Evolutionary conservation across 192 early-diverging fungal genomes (phyloP).

Genomic region (Podila verticillata): DNA sequence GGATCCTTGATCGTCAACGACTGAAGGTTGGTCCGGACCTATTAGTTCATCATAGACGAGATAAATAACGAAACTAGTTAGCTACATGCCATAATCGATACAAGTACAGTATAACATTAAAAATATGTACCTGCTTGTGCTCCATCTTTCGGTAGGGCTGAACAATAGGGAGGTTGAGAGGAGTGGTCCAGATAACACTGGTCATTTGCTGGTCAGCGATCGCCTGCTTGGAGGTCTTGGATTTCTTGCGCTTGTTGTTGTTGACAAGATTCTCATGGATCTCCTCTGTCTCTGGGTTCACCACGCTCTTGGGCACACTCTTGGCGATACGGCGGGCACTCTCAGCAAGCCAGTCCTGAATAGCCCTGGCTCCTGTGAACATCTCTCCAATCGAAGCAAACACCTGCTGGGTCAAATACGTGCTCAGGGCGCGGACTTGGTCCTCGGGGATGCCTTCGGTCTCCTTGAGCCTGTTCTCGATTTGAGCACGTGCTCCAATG

Average conservation of each 20-base stretch:
- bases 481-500: constrained; percentile 90
- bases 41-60: background rate
- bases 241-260: constrained; percentile 28
- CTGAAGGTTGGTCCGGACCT: constrained; percentile 79
- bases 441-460: constrained; percentile 73
- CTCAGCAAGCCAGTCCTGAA: constrained; percentile 95
- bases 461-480: constrained; percentile 86
- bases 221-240: constrained; percentile 54
- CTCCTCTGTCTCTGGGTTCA: constrained; percentile 54
- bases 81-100: background rate
- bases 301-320: constrained; percentile 69
- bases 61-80: background rate
- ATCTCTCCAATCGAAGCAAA: constrained; percentile 90
- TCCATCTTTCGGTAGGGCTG: constrained; percentile 92
- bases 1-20: constrained; percentile 78
- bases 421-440: constrained; percentile 67
- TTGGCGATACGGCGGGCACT: constrained; percentile 84
- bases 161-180: constrained; percentile 91
- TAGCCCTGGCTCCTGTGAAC: constrained; percentile 87
- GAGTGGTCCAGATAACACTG: constrained; percentile 96
- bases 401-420: constrained; percentile 83
- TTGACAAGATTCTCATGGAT: constrained; percentile 26
- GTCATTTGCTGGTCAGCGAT: constrained; percentile 74
- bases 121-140: constrained; percentile 60
- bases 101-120: background rate